Conservation (phyloP, 306 rosid species). For the Alnus rubra region DNA sequence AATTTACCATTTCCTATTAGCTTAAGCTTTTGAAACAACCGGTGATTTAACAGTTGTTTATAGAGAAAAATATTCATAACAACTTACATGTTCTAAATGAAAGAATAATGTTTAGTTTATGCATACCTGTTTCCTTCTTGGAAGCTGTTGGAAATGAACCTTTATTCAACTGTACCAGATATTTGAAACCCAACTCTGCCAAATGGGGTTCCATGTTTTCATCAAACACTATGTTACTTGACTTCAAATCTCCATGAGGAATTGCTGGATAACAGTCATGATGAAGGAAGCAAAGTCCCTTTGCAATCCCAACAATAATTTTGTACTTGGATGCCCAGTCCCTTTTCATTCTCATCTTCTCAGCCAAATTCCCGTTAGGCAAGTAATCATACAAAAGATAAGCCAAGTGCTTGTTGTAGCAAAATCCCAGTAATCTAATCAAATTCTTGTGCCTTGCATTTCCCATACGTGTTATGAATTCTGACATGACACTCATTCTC, state of each 20-base stretch:
- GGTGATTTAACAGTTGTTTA: neutral
- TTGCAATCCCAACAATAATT: constrained; percentile 68
- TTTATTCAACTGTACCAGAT: constrained; percentile 51
- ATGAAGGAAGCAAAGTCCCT: constrained; percentile 86
- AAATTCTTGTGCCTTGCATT: constrained; percentile 76
- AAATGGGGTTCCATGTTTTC: constrained; percentile 88
- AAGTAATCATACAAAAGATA: constrained; percentile 75
- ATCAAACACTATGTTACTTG: constrained; percentile 75
- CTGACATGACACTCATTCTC: constrained; percentile 42
- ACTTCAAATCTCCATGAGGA: constrained; percentile 83
- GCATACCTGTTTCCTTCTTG: constrained; percentile 64
- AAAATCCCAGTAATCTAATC: constrained; percentile 63
- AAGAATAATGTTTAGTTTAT: neutral
- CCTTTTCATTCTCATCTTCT: constrained; percentile 58
- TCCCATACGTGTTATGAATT: constrained; percentile 57
- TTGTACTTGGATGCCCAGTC: constrained; percentile 73
- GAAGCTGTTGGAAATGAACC: constrained; percentile 41
- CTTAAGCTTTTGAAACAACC: no score
- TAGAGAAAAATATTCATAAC: neutral
- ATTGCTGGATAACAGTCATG: constrained; percentile 79
- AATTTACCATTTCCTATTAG: no score
- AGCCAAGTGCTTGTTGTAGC: constrained; percentile 74
- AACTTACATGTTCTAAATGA: constrained; percentile 3
- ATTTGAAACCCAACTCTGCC: constrained; percentile 79
- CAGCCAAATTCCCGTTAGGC: constrained; percentile 80